Base-by-base conservation (phyloP, 164 flowering plant species). In the Magnolia officinalis region DNA sequence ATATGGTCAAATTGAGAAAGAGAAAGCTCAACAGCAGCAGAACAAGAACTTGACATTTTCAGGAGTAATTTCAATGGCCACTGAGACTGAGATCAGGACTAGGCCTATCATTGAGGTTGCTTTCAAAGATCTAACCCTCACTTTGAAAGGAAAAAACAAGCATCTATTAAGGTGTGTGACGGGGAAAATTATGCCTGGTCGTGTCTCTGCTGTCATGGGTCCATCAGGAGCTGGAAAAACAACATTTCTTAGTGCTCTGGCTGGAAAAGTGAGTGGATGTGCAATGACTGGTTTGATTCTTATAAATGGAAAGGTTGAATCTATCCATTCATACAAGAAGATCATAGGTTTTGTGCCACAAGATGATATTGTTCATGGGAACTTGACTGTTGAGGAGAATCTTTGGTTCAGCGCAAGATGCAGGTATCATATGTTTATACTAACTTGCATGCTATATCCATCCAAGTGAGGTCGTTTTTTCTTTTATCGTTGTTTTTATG, bases 161-260 rank as follows among this genome's bases (percentile, higher is more conserved):
- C 92, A 90, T 82, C 79, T 96, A 4, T 67, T 96, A 87, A 90
- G 97, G 81, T 85, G 90, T 81, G 95, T 96, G 75, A 92, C 94
- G 4, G 99, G 99, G 65, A 96, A 94, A 83, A 77, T 96, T 77
- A 73, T 78, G 79, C 98, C 99, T 65, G 99, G 98, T 11, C 90
- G 91, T 70, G 93, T 96, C 80, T 88, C 98, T 63, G 98, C 99
- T 75, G 98, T 96, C 68, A 96, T 96, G 99, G 99, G 99, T 50
- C 99, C 99, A 67, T 95, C 99, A 71, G 99, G 99, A 63, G 99
- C 99, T 77, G 99, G 99, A 67, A 96, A 96, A 81, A 96, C 99
- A 23, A 96, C 99, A n/a, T 94, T 96, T 83, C 95, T 96, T 78
- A 89, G 92, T 80, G 99, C 99, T 75, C 81, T 96, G 75, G 88